Percentiles rank a stretch among this genome's conserved stretches.
Conservation (phyloP, 805 yeast species). For the Cyberlindnera euphorbiae region DNA sequence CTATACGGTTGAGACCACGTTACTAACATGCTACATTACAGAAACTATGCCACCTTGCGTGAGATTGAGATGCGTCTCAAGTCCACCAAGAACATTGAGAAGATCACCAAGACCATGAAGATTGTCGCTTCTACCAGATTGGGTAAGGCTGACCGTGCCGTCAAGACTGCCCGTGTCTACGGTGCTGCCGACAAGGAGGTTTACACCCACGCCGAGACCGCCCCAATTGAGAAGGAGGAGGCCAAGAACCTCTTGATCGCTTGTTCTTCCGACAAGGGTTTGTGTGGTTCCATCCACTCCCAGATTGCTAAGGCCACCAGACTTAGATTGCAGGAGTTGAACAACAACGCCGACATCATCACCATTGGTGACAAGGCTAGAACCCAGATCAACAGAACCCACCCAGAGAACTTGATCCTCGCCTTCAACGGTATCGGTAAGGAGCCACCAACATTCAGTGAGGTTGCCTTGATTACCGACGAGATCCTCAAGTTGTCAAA, state of each 20-base stretch:
- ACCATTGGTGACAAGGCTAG: slow-evolving; percentile 93
- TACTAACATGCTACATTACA: slow-evolving; percentile 29
- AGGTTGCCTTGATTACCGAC: slow-evolving; percentile 85
- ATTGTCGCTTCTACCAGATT: slow-evolving; percentile 98
- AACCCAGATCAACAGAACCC: slow-evolving; percentile 82
- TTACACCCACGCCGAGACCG: slow-evolving; percentile 77
- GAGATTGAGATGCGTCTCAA: slow-evolving; percentile 98
- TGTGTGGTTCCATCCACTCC: slow-evolving; percentile 98
- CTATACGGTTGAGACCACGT: neutral
- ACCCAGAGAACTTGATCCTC: slow-evolving; percentile 61
- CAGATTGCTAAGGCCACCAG: slow-evolving; percentile 89
- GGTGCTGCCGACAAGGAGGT: slow-evolving; percentile 76
- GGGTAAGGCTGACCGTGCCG: slow-evolving; percentile 92
- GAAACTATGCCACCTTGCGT: slow-evolving; percentile 97
- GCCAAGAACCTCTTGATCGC: slow-evolving; percentile 74
- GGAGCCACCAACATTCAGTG: slow-evolving; percentile 91
- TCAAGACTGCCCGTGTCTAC: slow-evolving; percentile 82
- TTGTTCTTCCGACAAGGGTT: slow-evolving; percentile 94
- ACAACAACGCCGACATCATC: slow-evolving; percentile 68
- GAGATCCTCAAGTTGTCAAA: slow-evolving; percentile 59
- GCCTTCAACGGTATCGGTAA: slow-evolving; percentile 92
- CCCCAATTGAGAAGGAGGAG: slow-evolving; percentile 39
- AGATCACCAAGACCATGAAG: slow-evolving; percentile 99
- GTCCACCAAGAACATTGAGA: slow-evolving; percentile 97
- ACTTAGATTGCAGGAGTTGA: slow-evolving; percentile 49